Base-by-base conservation (phyloP, 768 basidiomycete species). In the Sistotremastrum niveocremeum region DNA sequence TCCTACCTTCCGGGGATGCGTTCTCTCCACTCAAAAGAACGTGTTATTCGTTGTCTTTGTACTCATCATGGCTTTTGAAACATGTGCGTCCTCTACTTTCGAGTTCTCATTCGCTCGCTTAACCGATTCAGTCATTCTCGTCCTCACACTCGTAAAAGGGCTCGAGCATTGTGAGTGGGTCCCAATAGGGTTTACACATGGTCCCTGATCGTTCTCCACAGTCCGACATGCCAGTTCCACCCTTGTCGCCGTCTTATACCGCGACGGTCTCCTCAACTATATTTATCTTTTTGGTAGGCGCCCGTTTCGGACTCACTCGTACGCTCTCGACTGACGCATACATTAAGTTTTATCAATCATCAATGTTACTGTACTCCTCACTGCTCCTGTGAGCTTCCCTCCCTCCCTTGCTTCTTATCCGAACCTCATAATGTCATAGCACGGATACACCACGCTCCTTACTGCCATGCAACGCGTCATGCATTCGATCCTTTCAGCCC, bases 21-120 rank as follows among this genome's bases (percentile, higher is more conserved):
- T 42, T 44, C 39, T 47, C n/a, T 37, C 36, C 30, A 42, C 37
- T 31, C 44, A 41, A 39, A 51, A 51, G 20, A 44, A 50, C 37
- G n/a, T 54, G 33, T 44, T 54, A 35, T 54, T 41, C 31, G 44
- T 53, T 11, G 42, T 36, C 31, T 51, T 48, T 37, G 34, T 50
- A 3, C 31, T 48, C 4, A 12, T 54, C 6, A 54, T 53, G 49
- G 7, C n/a, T 6, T 40, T 46, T 34, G 42, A 44, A 33, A 44
- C 42, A 4, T 5, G 42, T 44, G 33, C 11, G 42, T 5, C 12
- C 12, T 38, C 37, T 20, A 20, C 20, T 20, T 20, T 20, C 20
- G 20, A 20, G 20, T 20, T 20, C 20, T 20, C 20, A 20, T 20
- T 20, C 5, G 32, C 3, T 4, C 42, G 9, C 42, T 7, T 34